Percentiles rank a stretch among this genome's conserved stretches.
Evolutionary conservation across 306 rosid genomes (phyloP).

Genomic region (Cajanus cajan): DNA sequence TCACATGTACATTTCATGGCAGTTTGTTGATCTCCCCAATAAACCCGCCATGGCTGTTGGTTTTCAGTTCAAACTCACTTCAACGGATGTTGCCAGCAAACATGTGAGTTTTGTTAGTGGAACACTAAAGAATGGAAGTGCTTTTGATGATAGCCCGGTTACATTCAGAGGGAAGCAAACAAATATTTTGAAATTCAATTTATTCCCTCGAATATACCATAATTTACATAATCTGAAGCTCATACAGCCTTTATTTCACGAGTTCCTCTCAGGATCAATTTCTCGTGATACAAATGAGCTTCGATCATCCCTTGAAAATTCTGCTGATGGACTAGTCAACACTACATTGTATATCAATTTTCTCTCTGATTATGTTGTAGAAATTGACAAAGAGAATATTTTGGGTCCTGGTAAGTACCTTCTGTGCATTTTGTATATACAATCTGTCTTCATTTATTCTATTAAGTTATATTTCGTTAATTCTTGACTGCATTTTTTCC

Average conservation of each 20-base stretch:
- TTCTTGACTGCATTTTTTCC: neutral
- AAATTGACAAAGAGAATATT: slow-evolving; percentile 64
- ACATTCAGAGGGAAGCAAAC: slow-evolving; percentile 79
- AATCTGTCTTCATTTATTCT: slow-evolving; percentile 22
- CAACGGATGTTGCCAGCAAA: slow-evolving; percentile 51
- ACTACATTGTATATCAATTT: slow-evolving; percentile 75
- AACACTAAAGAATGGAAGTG: slow-evolving; percentile 67
- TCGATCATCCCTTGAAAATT: slow-evolving; percentile 72
- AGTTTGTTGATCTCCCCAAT: slow-evolving; percentile 75
- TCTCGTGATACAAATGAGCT: slow-evolving; percentile 61
- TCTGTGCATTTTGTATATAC: slow-evolving; percentile 16
- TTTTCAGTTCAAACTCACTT: slow-evolving; percentile 73
- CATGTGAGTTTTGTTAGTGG: slow-evolving; percentile 77
- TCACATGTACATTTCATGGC: slow-evolving; percentile 83
- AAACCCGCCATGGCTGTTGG: slow-evolving; percentile 94
- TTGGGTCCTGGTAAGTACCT: slow-evolving; percentile 82
- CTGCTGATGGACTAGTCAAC: slow-evolving; percentile 73
- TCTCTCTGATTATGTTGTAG: slow-evolving; percentile 87
- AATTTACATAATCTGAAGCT: slow-evolving; percentile 69
- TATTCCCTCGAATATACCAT: slow-evolving; percentile 77
- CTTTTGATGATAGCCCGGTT: slow-evolving; percentile 68
- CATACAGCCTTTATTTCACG: slow-evolving; percentile 90
- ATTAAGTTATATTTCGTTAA: neutral
- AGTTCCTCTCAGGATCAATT: slow-evolving; percentile 87
- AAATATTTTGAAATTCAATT: slow-evolving; percentile 73